Base-by-base conservation (phyloP, 176 grass and related monocot genomes). In the Elymus sibiricus region DNA sequence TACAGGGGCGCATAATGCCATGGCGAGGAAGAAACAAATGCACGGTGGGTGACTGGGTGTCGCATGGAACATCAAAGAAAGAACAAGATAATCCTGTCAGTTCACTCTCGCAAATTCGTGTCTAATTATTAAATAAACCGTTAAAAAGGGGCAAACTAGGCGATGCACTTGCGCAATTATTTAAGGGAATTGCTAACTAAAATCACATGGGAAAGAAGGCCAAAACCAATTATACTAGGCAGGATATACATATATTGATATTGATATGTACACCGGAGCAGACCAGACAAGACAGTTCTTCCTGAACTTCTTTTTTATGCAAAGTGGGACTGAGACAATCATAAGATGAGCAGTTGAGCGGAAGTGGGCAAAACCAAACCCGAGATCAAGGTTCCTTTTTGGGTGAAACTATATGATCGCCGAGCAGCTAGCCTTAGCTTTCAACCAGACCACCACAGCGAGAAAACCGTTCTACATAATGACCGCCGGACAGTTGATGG, bases 401-500 rank as follows among this genome's bases (percentile, higher is more conserved):
- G 35, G 22, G 22, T 72, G 40, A 72, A 43, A 72, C 35, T 43
- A 32, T 43, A 17, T 17, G 31, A 78, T 12, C 8, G 37, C 9
- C 12, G 53, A 78, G 19, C 67, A 58, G 35, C 68, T 34, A 34
- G 1, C 32, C 32, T 34, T 9, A 61, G 34, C 35, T 73, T 60
- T 42, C 39, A 84, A 77, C 59, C 59, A 77, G 55, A 69, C 15
- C 29, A 39, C 53, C 27, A 21, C 17, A 37, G 60, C 11, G 21
- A 78, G 74, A 27, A 27, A n/a, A 69, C 16, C 31, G 4, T 28
- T 21, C n/a, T 28, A 27, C 39, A 46, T 17, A 53, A 53, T 66
- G 73, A 78, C 44, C 16, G 22, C 74, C 63, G 11, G 74, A 72
- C 55, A 84, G 53, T 68, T 64, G 76, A 80, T 91, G 70, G 75